phyloP scores from a whole-genome alignment of 768 basidiomycete genomes.

The Boletus patriciae region DNA sequence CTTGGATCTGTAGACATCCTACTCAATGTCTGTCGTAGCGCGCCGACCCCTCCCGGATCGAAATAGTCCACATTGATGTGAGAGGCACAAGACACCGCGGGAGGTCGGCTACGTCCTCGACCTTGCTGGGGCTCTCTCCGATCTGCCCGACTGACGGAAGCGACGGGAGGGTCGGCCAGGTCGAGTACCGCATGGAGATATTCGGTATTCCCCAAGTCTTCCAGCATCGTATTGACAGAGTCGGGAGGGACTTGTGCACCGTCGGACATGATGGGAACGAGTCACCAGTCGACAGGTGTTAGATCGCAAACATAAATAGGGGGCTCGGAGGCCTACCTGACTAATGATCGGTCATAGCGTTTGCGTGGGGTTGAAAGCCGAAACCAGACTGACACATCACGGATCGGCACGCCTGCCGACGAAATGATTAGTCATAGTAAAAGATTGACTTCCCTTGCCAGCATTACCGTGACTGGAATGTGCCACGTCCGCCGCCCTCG shows the following conservation, averaged over 20 bases:
- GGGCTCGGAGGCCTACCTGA: slow-evolving; percentile 7
- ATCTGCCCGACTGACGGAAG: background rate
- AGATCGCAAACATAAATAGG: slow-evolving; percentile 9
- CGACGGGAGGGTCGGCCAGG: slow-evolving; percentile 2
- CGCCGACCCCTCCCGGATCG: slow-evolving; percentile 49
- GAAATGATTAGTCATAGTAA: slow-evolving; percentile 8
- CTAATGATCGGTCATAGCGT: slow-evolving; percentile 10
- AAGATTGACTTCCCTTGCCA: too few relatives aligned
- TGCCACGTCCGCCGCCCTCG: too few relatives aligned
- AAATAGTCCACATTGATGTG: slow-evolving; percentile 50
- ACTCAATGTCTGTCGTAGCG: slow-evolving; percentile 19
- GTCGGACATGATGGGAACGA: slow-evolving; percentile 8
- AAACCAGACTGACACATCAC: background rate
- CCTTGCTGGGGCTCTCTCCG: background rate
- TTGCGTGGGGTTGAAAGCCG: background rate
- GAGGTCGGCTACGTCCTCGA: background rate
- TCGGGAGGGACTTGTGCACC: background rate
- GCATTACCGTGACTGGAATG: too few relatives aligned
- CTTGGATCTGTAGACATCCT: slow-evolving; percentile 16
- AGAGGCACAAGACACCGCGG: slow-evolving; percentile 19
- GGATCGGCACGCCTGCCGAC: background rate
- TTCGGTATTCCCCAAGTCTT: slow-evolving; percentile 14
- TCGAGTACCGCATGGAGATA: slow-evolving; percentile 11
- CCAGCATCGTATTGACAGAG: slow-evolving; percentile 5
- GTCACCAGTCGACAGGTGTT: background rate